Percentiles rank a stretch among this genome's conserved stretches.
Conservation (phyloP, 352 stramenopile species). For the Phytophthora fragariae region DNA sequence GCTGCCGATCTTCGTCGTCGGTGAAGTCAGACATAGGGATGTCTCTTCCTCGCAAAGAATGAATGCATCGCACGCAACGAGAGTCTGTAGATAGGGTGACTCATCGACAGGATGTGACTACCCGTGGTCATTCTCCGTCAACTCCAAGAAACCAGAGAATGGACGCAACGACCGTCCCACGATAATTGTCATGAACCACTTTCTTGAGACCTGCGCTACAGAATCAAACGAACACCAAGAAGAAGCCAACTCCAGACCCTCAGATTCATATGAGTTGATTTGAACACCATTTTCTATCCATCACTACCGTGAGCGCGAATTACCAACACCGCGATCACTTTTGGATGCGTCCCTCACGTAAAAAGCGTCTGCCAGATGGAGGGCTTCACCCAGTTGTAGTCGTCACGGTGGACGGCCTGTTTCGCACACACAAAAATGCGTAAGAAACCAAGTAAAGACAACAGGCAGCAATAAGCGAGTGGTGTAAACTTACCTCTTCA, state of each 20-base stretch:
- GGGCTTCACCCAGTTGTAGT: slow-evolving; percentile 95
- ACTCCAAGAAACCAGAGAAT: slow-evolving; percentile 9
- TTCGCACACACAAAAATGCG: slow-evolving; percentile 11
- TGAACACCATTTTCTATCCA: slow-evolving; percentile 33
- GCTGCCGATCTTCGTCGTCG: slow-evolving; percentile 60
- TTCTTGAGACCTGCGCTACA: no score
- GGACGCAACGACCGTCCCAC: slow-evolving; percentile 16
- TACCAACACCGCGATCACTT: background rate
- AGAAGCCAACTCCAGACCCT: background rate
- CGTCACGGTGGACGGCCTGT: slow-evolving; percentile 82
- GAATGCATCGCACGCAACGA: background rate
- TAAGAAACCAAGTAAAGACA: background rate
- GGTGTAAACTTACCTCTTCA: slow-evolving; percentile 51
- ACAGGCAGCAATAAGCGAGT: background rate
- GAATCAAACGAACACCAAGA: background rate
- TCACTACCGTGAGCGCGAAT: slow-evolving; percentile 19
- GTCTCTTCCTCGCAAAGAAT: background rate
- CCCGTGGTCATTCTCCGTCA: slow-evolving; percentile 39
- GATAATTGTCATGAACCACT: slow-evolving; percentile 1
- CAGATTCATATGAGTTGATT: slow-evolving; percentile 24
- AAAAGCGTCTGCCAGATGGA: slow-evolving; percentile 91
- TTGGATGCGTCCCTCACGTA: slow-evolving; percentile 46
- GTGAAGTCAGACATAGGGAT: slow-evolving; percentile 61
- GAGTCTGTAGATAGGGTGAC: background rate
- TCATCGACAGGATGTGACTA: slow-evolving; percentile 30